Evolutionary conservation across 2,329 filamentous ascomycete species (phyloP), one percentile per base, ranked within the genome.

Genomic region (Cercospora zeina): DNA sequence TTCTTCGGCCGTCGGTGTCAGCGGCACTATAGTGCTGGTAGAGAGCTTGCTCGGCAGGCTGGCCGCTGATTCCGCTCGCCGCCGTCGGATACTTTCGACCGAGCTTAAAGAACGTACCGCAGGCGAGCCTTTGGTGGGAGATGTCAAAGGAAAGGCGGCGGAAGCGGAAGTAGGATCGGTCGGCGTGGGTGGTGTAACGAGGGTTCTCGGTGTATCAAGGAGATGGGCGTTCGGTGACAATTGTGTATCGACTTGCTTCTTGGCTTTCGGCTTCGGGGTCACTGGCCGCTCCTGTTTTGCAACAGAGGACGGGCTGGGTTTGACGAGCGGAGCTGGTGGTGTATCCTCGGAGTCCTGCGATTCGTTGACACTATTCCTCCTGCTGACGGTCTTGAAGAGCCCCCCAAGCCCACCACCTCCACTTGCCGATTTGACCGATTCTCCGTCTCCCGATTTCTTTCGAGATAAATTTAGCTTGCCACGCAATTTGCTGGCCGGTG

Each of bases 21-120:
- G 80, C 8, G 92, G 89, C 65, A 84, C 86, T 59, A 84, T 82
- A 66, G 87, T 87, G 54, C 87, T 87, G 67, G 85, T 92, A 33
- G 93, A 96, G 37, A 97, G 83, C 77, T 96, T 97, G 82, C 92
- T 97, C 33, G 92, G 93, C 10, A 72, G 54, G 45, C 66, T 73
- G 10, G 67, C 69, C 9, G 49, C 30, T 16, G 71, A 73, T 50
- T 74, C 72, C 9, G 69, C 70, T 42, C 72, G 69, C 9, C 72
- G 69, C 53, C 72, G 70, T 51, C 70, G 61, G 24, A 73, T 71
- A 58, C 71, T 73, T n/a, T 74, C 72, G 3, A 70, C 65, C 1
- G 72, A 69, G 59, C 61, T 71, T 6, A 69, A 59, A 33, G 66
- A 61, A 11, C 65, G 62, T 3, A 60, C 37, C 21, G 65, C 55